These are phyloP conservation scores for Amyloporia xantha DNA, from an alignment of 768 basidiomycete species.

Conservation along the genomic window DNA sequence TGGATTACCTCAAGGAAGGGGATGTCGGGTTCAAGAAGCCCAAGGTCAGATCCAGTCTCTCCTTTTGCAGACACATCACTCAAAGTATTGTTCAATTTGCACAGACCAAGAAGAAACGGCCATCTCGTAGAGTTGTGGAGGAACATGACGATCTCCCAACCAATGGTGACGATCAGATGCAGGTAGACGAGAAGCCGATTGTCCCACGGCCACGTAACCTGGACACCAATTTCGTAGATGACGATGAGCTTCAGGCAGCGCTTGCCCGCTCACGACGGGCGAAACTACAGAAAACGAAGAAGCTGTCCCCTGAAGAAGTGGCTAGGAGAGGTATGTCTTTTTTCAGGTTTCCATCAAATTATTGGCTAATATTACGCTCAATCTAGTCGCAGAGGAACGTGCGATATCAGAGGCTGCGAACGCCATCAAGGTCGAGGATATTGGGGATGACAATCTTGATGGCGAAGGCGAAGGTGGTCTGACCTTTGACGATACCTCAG, in stretches of 20 bases:
- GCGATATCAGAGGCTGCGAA: slow-evolving; percentile 41
- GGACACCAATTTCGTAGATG: slow-evolving; percentile 90
- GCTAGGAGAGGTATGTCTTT: slow-evolving; percentile 54
- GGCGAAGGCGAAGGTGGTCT: slow-evolving; percentile 49
- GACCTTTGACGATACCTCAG: slow-evolving; percentile 93
- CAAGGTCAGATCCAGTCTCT: slow-evolving; percentile 47
- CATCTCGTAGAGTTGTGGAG: slow-evolving; percentile 57
- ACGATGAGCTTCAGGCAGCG: slow-evolving; percentile 95
- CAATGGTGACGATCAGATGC: slow-evolving; percentile 56
- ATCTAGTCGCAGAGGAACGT: slow-evolving; percentile 65
- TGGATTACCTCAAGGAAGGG: slow-evolving; percentile 89
- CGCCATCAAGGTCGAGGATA: slow-evolving; percentile 33
- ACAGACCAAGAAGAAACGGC: slow-evolving; percentile 93
- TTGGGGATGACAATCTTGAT: slow-evolving; percentile 44
- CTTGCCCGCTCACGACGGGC: slow-evolving; percentile 81
- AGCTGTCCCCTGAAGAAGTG: slow-evolving; percentile 74
- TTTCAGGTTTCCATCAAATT: neutral
- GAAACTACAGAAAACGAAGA: slow-evolving; percentile 71
- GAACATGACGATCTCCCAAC: slow-evolving; percentile 40
- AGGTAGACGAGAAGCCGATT: slow-evolving; percentile 71
- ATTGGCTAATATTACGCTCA: neutral
- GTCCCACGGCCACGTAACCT: slow-evolving; percentile 65
- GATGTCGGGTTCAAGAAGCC: slow-evolving; percentile 94
- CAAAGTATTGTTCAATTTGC: neutral
- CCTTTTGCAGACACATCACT: neutral